These are phyloP conservation scores for Chenopodium album DNA, from an alignment of 148 eudicot genomes.

Conservation along the genomic window DNA sequence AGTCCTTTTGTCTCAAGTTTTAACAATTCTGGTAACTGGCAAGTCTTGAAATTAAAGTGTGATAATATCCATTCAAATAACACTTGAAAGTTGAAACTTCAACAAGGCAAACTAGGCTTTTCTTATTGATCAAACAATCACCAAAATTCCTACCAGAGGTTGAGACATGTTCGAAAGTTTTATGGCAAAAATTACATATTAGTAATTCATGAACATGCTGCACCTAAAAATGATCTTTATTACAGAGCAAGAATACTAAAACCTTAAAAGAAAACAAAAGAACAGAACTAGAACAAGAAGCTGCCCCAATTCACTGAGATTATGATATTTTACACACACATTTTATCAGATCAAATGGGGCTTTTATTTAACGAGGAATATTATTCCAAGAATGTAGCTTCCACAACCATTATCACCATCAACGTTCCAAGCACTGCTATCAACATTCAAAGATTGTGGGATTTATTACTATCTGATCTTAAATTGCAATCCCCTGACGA, in stretches of 20 bases:
- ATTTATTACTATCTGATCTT: background rate
- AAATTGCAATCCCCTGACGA: no score
- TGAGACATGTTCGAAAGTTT: background rate
- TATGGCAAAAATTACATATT: no score
- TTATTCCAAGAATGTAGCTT: background rate
- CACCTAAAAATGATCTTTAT: background rate
- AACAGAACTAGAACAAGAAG: background rate
- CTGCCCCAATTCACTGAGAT: background rate
- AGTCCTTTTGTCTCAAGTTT: no score
- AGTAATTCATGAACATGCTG: background rate
- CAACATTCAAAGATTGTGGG: background rate
- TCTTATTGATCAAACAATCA: background rate
- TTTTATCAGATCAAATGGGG: constrained; percentile 2
- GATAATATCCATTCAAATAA: background rate
- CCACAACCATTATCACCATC: background rate
- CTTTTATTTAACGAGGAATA: background rate
- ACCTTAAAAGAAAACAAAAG: background rate
- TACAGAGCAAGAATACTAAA: background rate
- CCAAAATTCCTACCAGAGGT: background rate
- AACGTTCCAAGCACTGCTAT: background rate
- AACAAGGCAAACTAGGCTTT: background rate
- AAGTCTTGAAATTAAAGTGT: background rate
- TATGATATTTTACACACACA: background rate
- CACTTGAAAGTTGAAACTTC: background rate
- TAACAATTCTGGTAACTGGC: background rate